Conservation (phyloP, 2,329 filamentous ascomycete genomes). For the Phyllosticta ampelicida region DNA sequence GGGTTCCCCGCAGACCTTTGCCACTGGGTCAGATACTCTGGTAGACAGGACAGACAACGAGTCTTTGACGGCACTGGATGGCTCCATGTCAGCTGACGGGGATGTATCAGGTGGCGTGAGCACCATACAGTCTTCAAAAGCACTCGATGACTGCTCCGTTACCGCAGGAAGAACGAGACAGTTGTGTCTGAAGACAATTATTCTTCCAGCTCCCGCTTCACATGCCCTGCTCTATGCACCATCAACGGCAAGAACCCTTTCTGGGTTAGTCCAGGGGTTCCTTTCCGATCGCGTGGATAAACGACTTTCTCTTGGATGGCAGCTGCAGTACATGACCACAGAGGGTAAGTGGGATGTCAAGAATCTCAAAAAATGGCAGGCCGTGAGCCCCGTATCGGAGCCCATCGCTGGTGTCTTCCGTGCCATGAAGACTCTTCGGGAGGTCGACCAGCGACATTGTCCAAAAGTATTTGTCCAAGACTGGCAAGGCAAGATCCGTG, state of each 20-base stretch:
- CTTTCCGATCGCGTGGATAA: constrained; percentile 63
- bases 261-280: constrained; percentile 75
- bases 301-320: constrained; percentile 76
- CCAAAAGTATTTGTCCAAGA: constrained; percentile 59
- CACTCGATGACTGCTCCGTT: constrained; percentile 14
- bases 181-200: constrained; percentile 50
- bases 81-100: constrained; percentile 21
- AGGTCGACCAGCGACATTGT: constrained; percentile 74
- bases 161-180: background rate
- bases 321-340: constrained; percentile 76
- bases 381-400: constrained; percentile 63
- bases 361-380: constrained; percentile 85
- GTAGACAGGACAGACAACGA: constrained; percentile 2
- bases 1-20: constrained; percentile 2
- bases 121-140: background rate
- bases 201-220: constrained; percentile 66
- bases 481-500: constrained; percentile 57
- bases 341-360: constrained; percentile 98
- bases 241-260: constrained; percentile 61
- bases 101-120: constrained; percentile 39
- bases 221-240: constrained; percentile 80
- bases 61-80: constrained; percentile 1
- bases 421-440: constrained; percentile 85
- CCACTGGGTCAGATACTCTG: constrained; percentile 7
- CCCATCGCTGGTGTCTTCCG: constrained; percentile 72